Conservation (phyloP, 1,139 yeast genomes). For the Blastobotrys ciferrii region DNA sequence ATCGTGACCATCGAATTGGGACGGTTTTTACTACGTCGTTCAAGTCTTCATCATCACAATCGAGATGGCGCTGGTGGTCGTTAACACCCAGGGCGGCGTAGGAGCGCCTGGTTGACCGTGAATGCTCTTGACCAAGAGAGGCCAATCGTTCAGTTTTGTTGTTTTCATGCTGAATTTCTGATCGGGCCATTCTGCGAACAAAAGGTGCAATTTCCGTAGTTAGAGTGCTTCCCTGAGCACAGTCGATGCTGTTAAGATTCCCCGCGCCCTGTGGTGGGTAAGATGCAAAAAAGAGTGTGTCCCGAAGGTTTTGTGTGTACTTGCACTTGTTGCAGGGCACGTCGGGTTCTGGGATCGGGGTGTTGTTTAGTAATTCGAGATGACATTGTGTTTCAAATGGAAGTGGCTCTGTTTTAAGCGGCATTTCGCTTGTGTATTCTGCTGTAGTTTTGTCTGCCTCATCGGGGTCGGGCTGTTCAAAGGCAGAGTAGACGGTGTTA, state of each 20-base stretch:
- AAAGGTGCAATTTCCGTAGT: conserved; percentile 32
- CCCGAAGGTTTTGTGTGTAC: conserved; percentile 18
- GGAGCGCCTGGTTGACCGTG: conserved; percentile 27
- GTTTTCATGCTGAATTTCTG: conserved; percentile 23
- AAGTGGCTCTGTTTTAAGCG: conserved; percentile 18
- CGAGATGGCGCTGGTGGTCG: conserved; percentile 22
- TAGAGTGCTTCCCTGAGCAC: conserved; percentile 17
- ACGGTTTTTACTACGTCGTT: conserved; percentile 17
- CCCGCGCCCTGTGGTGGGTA: conserved; percentile 18
- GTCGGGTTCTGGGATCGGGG: neutral
- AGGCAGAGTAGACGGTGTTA: conserved; percentile 17
- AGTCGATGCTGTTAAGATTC: conserved; percentile 21
- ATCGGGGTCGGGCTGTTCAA: conserved; percentile 14
- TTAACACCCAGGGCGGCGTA: conserved; percentile 30
- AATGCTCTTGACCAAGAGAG: conserved; percentile 13
- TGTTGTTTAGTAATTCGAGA: conserved; percentile 1
- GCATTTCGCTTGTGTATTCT: conserved; percentile 17
- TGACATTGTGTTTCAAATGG: conserved; percentile 22
- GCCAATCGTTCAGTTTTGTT: conserved; percentile 2
- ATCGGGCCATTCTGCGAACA: conserved; percentile 31
- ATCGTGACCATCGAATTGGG: neutral
- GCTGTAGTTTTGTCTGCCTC: conserved; percentile 18
- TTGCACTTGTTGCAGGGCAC: neutral
- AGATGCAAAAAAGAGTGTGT: conserved; percentile 23
- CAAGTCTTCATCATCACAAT: conserved; percentile 21